Conservation (phyloP, 2,329 filamentous ascomycete species). For the Claviceps purpurea region DNA sequence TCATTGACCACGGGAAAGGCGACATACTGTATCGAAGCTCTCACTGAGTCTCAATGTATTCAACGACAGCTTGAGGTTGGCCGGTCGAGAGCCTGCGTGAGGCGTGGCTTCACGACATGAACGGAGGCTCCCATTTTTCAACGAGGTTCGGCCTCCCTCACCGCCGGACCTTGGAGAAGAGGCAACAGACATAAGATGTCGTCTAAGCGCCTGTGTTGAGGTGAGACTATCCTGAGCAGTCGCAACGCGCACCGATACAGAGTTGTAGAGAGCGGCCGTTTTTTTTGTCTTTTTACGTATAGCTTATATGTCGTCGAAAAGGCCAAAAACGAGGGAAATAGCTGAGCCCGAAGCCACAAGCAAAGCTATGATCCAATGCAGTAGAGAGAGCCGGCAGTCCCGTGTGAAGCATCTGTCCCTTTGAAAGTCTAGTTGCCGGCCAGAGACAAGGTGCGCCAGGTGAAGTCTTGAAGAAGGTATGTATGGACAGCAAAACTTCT, state of each 20-base stretch:
- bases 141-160: background rate
- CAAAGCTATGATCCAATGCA: background rate
- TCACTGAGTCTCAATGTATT: conserved; percentile 5
- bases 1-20: background rate
- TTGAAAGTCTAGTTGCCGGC: no score
- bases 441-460: no score
- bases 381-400: background rate
- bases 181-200: conserved; percentile 5
- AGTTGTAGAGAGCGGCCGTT: background rate
- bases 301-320: background rate
- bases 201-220: background rate
- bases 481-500: no score
- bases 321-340: background rate
- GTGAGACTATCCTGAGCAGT: background rate
- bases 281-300: background rate
- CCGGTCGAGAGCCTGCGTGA: background rate
- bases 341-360: background rate
- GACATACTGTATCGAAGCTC: conserved; percentile 7
- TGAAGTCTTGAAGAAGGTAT: no score
- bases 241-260: background rate
- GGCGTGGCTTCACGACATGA: conserved; percentile 2
- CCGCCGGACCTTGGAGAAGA: conserved; percentile 1
- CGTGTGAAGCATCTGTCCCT: no score
- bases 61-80: conserved; percentile 3
- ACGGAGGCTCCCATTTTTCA: background rate